Percentiles rank a stretch among this genome's conserved stretches.
Conservation (phyloP, 495 filamentous ascomycete genomes). For the Patellaria atrata region DNA sequence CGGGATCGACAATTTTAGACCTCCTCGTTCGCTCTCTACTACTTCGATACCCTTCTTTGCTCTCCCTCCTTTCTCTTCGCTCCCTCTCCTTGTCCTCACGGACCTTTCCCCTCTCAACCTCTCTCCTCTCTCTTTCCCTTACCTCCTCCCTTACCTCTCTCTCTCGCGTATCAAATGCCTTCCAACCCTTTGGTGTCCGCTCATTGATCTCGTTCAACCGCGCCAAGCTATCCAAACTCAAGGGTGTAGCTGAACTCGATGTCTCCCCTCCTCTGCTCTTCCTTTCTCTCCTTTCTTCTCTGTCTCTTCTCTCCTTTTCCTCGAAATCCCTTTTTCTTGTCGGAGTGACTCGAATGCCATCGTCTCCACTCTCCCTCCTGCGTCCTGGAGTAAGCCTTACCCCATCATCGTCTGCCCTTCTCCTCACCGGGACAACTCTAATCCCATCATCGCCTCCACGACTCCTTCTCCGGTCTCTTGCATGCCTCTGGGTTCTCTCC, state of each 20-base stretch:
- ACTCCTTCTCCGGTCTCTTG: slow-evolving; percentile 5
- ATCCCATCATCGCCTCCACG: too few species aligned
- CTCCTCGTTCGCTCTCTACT: neutral
- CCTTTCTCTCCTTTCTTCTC: neutral
- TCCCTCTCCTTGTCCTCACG: slow-evolving; percentile 22
- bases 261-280: slow-evolving; percentile 1
- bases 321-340: too few species aligned
- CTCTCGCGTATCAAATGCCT: slow-evolving; percentile 24
- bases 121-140: slow-evolving; percentile 9
- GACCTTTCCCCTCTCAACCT: slow-evolving; percentile 1
- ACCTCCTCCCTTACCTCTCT: slow-evolving; percentile 21
- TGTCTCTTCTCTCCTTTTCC: slow-evolving; percentile 1
- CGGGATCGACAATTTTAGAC: too few species aligned
- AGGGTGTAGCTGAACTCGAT: slow-evolving; percentile 12
- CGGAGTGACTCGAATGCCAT: too few species aligned
- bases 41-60: slow-evolving; percentile 22
- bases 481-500: slow-evolving; percentile 9
- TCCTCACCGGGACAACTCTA: too few species aligned
- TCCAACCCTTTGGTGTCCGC: slow-evolving; percentile 26
- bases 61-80: slow-evolving; percentile 24
- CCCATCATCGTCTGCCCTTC: too few species aligned
- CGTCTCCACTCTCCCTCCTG: too few species aligned
- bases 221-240: slow-evolving; percentile 25
- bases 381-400: too few species aligned
- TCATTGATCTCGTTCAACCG: slow-evolving; percentile 26